phyloP scores from a whole-genome alignment of 2,329 filamentous ascomycete genomes.

The Fusarium robinianum region DNA sequence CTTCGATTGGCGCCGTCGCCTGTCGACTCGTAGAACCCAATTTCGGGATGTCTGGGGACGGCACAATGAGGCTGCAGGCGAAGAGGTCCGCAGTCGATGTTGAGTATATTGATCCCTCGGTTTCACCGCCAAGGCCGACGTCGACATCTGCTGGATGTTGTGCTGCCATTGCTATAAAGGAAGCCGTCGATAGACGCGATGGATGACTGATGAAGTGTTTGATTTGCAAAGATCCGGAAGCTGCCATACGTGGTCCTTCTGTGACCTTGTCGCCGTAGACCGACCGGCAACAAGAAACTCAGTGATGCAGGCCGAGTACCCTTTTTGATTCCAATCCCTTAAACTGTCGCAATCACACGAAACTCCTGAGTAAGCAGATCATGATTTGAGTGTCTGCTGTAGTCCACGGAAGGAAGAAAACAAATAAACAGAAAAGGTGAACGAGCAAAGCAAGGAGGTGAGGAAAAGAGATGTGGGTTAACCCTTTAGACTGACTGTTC shows the following conservation, averaged over 20 bases:
- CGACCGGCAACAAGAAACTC: constrained; percentile 44
- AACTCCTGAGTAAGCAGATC: constrained; percentile 44
- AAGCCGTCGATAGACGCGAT: constrained; percentile 45
- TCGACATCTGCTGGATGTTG: constrained; percentile 43
- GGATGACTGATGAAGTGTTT: constrained; percentile 47
- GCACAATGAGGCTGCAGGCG: constrained; percentile 40
- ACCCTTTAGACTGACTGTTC: constrained; percentile 24
- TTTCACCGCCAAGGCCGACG: constrained; percentile 42
- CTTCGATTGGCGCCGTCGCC: constrained; percentile 36
- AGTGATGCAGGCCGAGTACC: constrained; percentile 43
- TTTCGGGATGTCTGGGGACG: constrained; percentile 33
- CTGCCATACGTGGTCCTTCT: constrained; percentile 46
- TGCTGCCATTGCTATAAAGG: constrained; percentile 45
- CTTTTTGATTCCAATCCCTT: constrained; percentile 43
- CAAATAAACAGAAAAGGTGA: constrained; percentile 33
- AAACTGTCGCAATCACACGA: constrained; percentile 45
- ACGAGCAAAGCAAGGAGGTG: constrained; percentile 37
- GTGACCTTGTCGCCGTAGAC: constrained; percentile 45
- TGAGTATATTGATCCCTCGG: constrained; percentile 41
- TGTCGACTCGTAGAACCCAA: constrained; percentile 34
- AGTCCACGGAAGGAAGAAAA: constrained; percentile 39
- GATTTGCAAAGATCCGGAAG: constrained; percentile 48
- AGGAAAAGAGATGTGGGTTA: no score
- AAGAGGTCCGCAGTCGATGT: constrained; percentile 40
- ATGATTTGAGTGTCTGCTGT: constrained; percentile 36